Evolutionary conservation across 1,139 yeast species (phyloP).

Genomic region (Candida sanyaensis): DNA sequence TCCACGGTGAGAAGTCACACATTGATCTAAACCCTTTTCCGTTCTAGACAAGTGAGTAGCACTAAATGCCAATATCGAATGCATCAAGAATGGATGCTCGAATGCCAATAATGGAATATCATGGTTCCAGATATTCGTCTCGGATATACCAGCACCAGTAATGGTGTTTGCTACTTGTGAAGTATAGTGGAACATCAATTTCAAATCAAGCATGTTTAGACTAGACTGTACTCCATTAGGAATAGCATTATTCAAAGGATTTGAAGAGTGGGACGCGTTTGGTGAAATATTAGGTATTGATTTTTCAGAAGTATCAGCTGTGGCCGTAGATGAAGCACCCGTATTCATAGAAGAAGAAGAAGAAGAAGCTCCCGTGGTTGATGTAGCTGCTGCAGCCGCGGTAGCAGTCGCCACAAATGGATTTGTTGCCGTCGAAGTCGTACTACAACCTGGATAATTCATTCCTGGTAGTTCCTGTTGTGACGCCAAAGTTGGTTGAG

Average conservation of each 20-base stretch:
- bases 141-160: constrained; percentile 88
- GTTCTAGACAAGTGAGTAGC: constrained; percentile 88
- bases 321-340: background rate
- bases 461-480: background rate
- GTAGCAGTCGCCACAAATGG: background rate
- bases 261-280: constrained; percentile 18
- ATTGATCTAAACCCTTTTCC: constrained; percentile 75
- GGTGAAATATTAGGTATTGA: constrained; percentile 31
- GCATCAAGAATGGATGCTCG: constrained; percentile 89
- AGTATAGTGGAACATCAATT: constrained; percentile 85
- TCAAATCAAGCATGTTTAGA: constrained; percentile 74
- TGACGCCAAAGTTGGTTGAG: background rate
- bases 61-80: constrained; percentile 82
- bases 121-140: constrained; percentile 81
- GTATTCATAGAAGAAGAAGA: background rate
- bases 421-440: background rate
- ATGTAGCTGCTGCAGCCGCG: background rate
- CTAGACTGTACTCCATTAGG: constrained; percentile 22
- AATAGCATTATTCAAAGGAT: constrained; percentile 10
- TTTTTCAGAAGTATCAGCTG: constrained; percentile 1
- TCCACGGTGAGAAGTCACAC: constrained; percentile 84
- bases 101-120: constrained; percentile 90
- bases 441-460: background rate
- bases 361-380: background rate
- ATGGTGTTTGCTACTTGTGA: constrained; percentile 84